phyloP scores from a whole-genome alignment of 495 filamentous ascomycete species.

The Talaromyces thailandensis region DNA sequence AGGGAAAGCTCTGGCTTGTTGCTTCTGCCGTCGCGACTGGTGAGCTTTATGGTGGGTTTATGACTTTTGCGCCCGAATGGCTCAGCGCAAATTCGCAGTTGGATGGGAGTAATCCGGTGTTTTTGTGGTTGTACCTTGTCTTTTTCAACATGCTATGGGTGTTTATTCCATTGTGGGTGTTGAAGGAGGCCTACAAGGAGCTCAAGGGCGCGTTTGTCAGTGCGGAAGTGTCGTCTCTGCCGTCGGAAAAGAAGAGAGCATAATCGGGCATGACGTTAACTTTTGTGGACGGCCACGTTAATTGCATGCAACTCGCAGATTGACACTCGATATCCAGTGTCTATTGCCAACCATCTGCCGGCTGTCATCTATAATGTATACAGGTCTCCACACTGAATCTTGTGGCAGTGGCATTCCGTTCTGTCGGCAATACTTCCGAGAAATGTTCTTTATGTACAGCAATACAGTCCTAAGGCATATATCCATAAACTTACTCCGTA shows the following conservation, averaged over 20 bases:
- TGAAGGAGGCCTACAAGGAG: conserved; percentile 57
- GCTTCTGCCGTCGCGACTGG: conserved; percentile 75
- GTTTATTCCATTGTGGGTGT: conserved; percentile 63
- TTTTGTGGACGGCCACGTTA: too few species aligned
- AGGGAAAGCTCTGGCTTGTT: conserved; percentile 56
- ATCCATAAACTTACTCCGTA: not conserved
- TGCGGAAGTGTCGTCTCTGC: not conserved
- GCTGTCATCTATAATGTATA: too few species aligned
- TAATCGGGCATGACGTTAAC: not conserved
- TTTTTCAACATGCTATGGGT: conserved; percentile 96
- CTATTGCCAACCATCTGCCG: not conserved
- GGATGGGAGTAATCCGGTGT: conserved; percentile 76
- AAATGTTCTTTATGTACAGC: too few species aligned
- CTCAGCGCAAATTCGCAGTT: conserved; percentile 66
- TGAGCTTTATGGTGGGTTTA: conserved; percentile 94
- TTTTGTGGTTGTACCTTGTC: conserved; percentile 75
- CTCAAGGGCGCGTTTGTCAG: conserved; percentile 46
- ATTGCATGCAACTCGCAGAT: too few species aligned
- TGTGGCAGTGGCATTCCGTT: too few species aligned
- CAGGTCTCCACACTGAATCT: too few species aligned
- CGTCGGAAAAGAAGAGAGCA: conserved; percentile 2
- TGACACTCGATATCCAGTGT: not conserved
- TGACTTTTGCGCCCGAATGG: conserved; percentile 97
- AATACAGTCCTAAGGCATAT: too few species aligned
- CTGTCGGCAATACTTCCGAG: too few species aligned